A percentile compares a stretch with the other conserved stretches of the same genome.
These are phyloP conservation scores for Mycena alexandri DNA, from an alignment of 768 basidiomycete species.

Conservation along the genomic window DNA sequence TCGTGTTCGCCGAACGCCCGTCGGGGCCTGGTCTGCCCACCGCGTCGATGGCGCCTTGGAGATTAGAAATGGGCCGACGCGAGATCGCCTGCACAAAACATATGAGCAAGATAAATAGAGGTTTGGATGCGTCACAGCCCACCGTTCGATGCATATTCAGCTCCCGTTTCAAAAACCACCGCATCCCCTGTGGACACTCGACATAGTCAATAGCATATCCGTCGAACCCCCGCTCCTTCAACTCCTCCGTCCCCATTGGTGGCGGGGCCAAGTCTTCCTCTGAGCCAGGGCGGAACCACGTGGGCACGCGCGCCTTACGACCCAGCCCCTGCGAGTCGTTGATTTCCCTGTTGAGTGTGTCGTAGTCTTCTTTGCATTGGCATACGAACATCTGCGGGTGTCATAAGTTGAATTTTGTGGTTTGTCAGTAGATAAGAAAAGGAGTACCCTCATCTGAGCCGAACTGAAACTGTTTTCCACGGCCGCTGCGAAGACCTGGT, in stretches of 20 bases:
- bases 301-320: conserved; percentile 67
- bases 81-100: conserved; percentile 68
- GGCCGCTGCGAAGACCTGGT: conserved; percentile 70
- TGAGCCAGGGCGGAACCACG: conserved; percentile 70
- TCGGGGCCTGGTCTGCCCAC: conserved; percentile 60
- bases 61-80: conserved; percentile 60
- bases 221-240: conserved; percentile 76
- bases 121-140: conserved; percentile 38
- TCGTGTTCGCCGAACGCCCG: conserved; percentile 64
- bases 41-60: conserved; percentile 68
- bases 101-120: not conserved
- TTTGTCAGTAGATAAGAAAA: conserved; percentile 1
- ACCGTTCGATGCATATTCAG: conserved; percentile 82
- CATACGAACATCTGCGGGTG: conserved; percentile 81
- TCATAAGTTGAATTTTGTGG: not conserved
- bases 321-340: conserved; percentile 72
- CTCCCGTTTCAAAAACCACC: conserved; percentile 75
- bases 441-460: conserved; percentile 72
- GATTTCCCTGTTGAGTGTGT: conserved; percentile 73
- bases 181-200: conserved; percentile 80
- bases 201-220: conserved; percentile 88
- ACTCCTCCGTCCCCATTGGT: conserved; percentile 73
- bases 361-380: conserved; percentile 86
- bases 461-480: conserved; percentile 80
- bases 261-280: conserved; percentile 56